phyloP scores from a whole-genome alignment of 2,329 filamentous ascomycete genomes.

The Aspergillus oerlinghausenensis region DNA sequence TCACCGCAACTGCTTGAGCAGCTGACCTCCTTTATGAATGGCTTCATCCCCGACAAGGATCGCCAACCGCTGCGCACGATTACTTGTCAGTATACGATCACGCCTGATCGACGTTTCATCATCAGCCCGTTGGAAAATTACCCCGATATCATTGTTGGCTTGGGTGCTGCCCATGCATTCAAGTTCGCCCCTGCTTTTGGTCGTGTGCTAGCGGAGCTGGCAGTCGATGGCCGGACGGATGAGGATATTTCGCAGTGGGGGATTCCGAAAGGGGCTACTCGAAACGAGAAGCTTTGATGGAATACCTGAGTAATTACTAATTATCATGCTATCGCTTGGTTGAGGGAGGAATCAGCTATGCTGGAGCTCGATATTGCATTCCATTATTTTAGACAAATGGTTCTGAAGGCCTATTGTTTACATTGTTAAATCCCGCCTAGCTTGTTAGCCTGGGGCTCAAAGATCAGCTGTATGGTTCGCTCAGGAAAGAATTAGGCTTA shows the following conservation, averaged over 20 bases:
- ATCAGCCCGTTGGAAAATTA: conserved; percentile 21
- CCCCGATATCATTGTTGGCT: neutral
- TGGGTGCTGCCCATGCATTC: neutral
- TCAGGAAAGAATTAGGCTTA: too few species aligned
- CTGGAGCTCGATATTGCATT: too few species aligned
- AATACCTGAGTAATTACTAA: too few species aligned
- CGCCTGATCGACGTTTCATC: conserved; percentile 24
- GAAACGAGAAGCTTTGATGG: neutral
- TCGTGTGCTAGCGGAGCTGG: neutral
- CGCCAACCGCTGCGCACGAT: conserved; percentile 22
- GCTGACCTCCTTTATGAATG: conserved; percentile 17
- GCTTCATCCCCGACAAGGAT: conserved; percentile 18
- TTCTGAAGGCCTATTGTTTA: too few species aligned
- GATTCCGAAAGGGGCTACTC: neutral
- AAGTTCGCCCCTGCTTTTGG: neutral
- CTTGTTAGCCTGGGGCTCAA: too few species aligned
- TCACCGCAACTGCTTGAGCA: conserved; percentile 19
- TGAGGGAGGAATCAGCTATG: too few species aligned
- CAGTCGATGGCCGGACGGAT: neutral
- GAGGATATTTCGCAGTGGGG: neutral
- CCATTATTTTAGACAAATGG: too few species aligned
- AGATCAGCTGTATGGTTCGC: too few species aligned
- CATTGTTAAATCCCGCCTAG: too few species aligned
- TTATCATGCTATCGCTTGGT: too few species aligned
- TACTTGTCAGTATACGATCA: conserved; percentile 27